Conservation (phyloP, 2,329 filamentous ascomycete genomes). For the Niveomyces coronatus region DNA sequence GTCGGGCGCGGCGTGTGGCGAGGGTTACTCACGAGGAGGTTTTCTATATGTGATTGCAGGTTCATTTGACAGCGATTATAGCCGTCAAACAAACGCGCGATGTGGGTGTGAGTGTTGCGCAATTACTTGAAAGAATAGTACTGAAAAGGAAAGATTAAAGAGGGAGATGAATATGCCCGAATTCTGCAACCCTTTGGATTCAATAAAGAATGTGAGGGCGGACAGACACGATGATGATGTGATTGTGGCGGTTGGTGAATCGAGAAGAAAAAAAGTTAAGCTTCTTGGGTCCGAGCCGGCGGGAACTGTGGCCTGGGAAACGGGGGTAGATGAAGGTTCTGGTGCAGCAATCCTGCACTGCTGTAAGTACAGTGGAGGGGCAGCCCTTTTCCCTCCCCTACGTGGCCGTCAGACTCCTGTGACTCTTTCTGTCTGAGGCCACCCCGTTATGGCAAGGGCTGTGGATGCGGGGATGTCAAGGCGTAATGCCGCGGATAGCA, state of each 20-base stretch:
- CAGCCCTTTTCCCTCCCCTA: too few species aligned
- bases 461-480: slow-evolving; percentile 8
- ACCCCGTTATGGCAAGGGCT: too few species aligned
- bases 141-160: slow-evolving; percentile 12
- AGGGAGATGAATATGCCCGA: slow-evolving; percentile 7
- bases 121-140: slow-evolving; percentile 11
- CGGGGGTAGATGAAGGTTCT: slow-evolving; percentile 8
- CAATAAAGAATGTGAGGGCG: slow-evolving; percentile 13
- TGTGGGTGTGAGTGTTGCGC: slow-evolving; percentile 16
- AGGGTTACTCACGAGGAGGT: slow-evolving; percentile 6
- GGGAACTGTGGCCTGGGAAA: slow-evolving; percentile 8
- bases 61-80: slow-evolving; percentile 86
- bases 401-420: too few species aligned
- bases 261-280: slow-evolving; percentile 4
- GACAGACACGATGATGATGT: slow-evolving; percentile 3
- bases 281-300: too few species aligned
- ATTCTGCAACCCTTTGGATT: slow-evolving; percentile 6
- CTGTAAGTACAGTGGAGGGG: too few species aligned
- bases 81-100: slow-evolving; percentile 91
- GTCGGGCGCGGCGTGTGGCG: neutral
- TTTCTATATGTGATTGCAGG: slow-evolving; percentile 56
- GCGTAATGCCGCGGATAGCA: neutral
- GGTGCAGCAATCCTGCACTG: too few species aligned
- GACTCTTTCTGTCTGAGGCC: too few species aligned
- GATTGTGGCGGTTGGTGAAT: slow-evolving; percentile 5